Evolutionary conservation across 2,329 filamentous ascomycete species (phyloP), one percentile per base, ranked within the genome.

Genomic region (Phaeophleospora eucalypticola): DNA sequence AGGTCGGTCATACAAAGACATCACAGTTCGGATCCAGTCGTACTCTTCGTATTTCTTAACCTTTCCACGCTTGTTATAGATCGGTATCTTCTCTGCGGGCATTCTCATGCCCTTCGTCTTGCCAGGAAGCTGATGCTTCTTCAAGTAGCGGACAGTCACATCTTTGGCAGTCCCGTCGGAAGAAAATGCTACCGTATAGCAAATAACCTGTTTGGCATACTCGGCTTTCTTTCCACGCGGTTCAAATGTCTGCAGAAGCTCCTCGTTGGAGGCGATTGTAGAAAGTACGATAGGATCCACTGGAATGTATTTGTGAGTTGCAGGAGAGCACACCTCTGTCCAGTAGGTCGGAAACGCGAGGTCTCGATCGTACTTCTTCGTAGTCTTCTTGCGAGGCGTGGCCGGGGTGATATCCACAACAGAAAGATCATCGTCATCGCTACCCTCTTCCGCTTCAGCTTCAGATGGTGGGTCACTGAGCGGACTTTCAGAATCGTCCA

Each of bases 141-240:
- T 90, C 6, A 98, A 72, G 65, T 98, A 98, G 20, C 93, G 81
- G 9, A 93, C 83, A 0, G 93, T 98, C 14, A 98, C 86, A 64
- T 50, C 43, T 17, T 46, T 50, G 9, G 48, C 48, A 6, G 35
- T 39, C 10, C 35, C 43, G 21, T 43, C 36, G 6, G 80, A 70
- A 0, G 87, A 88, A 67, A 87, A 88, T 0, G 86, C 90, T 16
- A 97, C 75, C 2, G 95, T 79, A 61, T 98, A 98, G 37, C 87
- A 87, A 61, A 95, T 89, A 10, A 95, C 81, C 65, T 97, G 91
- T 58, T 88, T 91, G 0, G 86, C 82, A 59, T 86, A 89, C 27
- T 95, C 89, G 0, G 90, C 89, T 62, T 86, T 88, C 29, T 76
- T 79, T 4, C 91, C 90, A 12, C 89, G 83, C 12, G 90, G 87